Evolutionary conservation across 169 alveolate genomes (phyloP), one percentile per base, ranked within the genome.

Genomic region (Eimeria mitis): DNA sequence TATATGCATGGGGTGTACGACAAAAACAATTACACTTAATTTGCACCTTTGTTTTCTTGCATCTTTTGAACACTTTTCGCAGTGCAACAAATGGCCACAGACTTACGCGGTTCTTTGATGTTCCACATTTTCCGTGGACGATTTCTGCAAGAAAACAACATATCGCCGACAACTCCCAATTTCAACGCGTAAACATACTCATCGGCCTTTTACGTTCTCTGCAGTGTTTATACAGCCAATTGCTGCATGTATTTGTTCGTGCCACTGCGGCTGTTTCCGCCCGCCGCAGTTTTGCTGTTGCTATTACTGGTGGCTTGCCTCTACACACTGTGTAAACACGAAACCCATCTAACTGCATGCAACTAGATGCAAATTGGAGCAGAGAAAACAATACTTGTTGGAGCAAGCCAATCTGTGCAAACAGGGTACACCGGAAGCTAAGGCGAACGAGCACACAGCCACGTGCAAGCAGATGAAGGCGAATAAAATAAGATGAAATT

Each of bases 91-190:
- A 54, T n/a, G 7, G 44, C 73, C 21, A 37, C 1, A 56, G 5
- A 25, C 91, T 84, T 44, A 84, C 91, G 79, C 76, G 25, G 91
- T 28, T 7, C 91, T 14, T n/a, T 44, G 56, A 28, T 84, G 40
- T 14, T 84, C 91, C 42, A 84, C 34, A 0, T 28, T 19, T 3
- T 84, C 91, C 59, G 89, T n/a, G 21, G 89, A 25, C 28, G 71
- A 5, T 16, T 31, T 42, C 89, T 81, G 89, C 89, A 81, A 13
- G 23, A 44, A 42, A 68, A 13, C 56, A 49, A 49, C 65, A 56
- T 8, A 56, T 23, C 65, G 65, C 65, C 28, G 4, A 16, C 23
- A 63, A 7, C 34, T 5, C 28, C 68, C 34, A 28, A 4, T 49
- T 49, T 49, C 9, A 6, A 49, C 56, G 4, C 71, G 25, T 63